These are phyloP conservation scores for Fremontodendron californicum DNA, from an alignment of 345 rosid genomes.

Conservation along the genomic window DNA sequence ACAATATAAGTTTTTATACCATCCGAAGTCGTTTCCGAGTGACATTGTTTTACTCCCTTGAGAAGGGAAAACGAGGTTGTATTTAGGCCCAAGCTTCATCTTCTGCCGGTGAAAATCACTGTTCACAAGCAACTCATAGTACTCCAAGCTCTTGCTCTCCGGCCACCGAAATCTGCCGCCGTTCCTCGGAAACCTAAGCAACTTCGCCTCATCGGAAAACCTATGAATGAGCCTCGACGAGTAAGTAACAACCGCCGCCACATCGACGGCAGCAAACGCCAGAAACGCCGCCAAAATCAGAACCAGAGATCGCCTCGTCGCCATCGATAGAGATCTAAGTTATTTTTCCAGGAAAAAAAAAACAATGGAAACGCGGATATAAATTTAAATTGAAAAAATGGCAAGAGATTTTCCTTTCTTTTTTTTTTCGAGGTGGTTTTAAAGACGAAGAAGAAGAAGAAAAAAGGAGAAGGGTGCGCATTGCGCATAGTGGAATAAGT, in stretches of 20 bases:
- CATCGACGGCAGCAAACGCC: conserved; percentile 3
- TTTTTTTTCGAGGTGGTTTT: neutral
- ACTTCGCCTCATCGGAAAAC: conserved; percentile 69
- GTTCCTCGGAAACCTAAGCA: conserved; percentile 27
- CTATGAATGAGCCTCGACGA: conserved; percentile 68
- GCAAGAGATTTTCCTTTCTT: too few relatives aligned
- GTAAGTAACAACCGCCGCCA: conserved; percentile 26
- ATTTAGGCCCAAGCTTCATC: conserved; percentile 64
- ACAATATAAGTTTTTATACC: conserved; percentile 31
- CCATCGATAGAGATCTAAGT: conserved; percentile 35
- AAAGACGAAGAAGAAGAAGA: too few relatives aligned
- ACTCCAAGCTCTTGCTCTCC: conserved; percentile 53
- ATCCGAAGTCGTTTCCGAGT: conserved; percentile 68
- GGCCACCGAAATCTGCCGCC: conserved; percentile 35
- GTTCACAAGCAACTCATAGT: conserved; percentile 44
- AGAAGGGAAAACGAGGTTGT: conserved; percentile 59
- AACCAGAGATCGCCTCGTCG: conserved; percentile 19
- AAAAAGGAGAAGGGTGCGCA: conserved; percentile 7
- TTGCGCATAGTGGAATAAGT: neutral
- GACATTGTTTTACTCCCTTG: conserved; percentile 72
- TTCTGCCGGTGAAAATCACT: conserved; percentile 62
- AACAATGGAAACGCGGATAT: neutral
- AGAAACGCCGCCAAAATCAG: conserved; percentile 15
- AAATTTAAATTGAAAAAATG: neutral
- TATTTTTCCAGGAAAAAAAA: neutral